Evolutionary conservation across 768 basidiomycete genomes (phyloP), one percentile per base, ranked within the genome.

Genomic region (Trametopsis cervina): DNA sequence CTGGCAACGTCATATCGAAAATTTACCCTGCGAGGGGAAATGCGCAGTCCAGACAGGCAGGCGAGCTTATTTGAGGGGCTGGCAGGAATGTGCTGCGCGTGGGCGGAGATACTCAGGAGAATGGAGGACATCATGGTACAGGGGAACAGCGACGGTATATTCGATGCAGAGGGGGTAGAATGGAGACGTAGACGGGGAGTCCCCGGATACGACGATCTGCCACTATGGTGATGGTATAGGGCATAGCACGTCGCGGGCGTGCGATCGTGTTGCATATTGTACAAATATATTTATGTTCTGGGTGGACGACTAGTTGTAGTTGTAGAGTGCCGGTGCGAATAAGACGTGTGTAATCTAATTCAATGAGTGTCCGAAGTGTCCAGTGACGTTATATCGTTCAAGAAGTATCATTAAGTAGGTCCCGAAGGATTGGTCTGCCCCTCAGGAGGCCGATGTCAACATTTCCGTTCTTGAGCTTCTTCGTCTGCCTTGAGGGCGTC

Each of bases 61-160:
- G 76, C 69, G 68, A 80, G 78, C 55, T 60, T 81, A 48, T 81
- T 77, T 50, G 78, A 77, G 51, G 79, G 79, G n/a, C 48, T 69
- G 44, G 75, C 75, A 15, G 80, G 80, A 21, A 74, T 77, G 70
- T 79, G 77, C 52, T 74, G 73, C 53, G 77, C 77, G 12, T 81
- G 74, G 75, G 69, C 65, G 15, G 74, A 75, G 51, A 62, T 78
- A 22, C n/a, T n/a, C n/a, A n/a, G n/a, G n/a, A n/a, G n/a, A n/a
- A n/a, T n/a, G n/a, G n/a, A n/a, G n/a, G n/a, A n/a, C n/a, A n/a
- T n/a, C n/a, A n/a, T n/a, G n/a, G n/a, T n/a, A n/a, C n/a, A n/a
- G n/a, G n/a, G n/a, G 12, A 10, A n/a, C 4, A 20, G 26, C 35
- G 48, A 36, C 44, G 4, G 50, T 74, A n/a, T n/a, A n/a, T 12